These are phyloP conservation scores for Trichoderma aggressivum DNA, from an alignment of 2,329 filamentous ascomycete genomes.

Conservation along the genomic window DNA sequence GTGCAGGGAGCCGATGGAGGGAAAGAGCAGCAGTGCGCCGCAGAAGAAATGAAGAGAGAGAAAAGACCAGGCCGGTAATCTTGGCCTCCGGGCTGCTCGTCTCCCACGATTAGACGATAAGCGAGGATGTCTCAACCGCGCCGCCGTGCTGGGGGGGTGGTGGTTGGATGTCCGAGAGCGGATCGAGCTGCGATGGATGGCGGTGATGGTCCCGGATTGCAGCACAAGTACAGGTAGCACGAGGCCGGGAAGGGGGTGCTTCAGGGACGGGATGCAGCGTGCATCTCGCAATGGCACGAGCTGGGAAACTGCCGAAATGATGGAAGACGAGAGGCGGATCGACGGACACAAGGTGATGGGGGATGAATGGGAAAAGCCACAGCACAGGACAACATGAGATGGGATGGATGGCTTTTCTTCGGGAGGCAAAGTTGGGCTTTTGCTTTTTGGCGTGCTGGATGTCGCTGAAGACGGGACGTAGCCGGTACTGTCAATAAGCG, in stretches of 20 bases:
- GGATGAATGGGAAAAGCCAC: neutral
- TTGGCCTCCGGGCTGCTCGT: neutral
- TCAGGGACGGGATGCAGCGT: slow-evolving; percentile 4
- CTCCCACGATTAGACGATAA: neutral
- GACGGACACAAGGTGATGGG: neutral
- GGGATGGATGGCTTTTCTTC: slow-evolving; percentile 7
- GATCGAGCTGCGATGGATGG: slow-evolving; percentile 16
- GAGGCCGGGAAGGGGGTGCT: neutral
- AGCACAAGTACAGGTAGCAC: neutral
- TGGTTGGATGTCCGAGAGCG: slow-evolving; percentile 6
- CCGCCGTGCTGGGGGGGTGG: neutral
- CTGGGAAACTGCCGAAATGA: neutral
- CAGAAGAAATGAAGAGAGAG: neutral
- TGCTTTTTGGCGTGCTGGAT: neutral
- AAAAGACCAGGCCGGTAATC: neutral
- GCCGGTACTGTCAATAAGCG: neutral
- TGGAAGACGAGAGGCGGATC: neutral
- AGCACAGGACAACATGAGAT: neutral
- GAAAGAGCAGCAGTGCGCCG: neutral
- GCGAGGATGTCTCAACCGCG: neutral
- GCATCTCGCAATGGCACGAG: slow-evolving; percentile 15
- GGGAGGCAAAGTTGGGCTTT: slow-evolving; percentile 15
- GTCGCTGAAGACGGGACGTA: slow-evolving; percentile 1
- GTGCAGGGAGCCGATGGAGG: neutral
- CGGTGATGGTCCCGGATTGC: slow-evolving; percentile 1